Base-by-base conservation (phyloP, 805 yeast species). In the Nakazawaea laoshanensis region DNA sequence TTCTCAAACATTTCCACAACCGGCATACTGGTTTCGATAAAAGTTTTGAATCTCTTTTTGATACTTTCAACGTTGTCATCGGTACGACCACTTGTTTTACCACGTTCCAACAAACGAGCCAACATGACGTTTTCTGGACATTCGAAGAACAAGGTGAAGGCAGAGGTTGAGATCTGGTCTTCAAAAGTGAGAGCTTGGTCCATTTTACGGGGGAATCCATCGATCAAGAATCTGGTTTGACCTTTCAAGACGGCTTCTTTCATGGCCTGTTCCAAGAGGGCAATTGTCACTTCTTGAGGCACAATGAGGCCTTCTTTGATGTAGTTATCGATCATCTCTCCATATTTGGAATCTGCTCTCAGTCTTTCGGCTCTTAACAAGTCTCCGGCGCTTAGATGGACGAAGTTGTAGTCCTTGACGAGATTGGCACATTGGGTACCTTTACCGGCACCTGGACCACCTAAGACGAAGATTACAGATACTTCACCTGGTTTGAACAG, bases 371-470 rank as follows among this genome's bases (percentile, higher is more conserved):
- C 95, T 48, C 98, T 74, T 45, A 89, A 67, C 45, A 92, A 70
- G 54, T 89, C 98, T 30, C 98, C 98, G n/a, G 98, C 98, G 24
- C 94, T 77, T 27, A 89, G 62, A 53, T 89, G 98, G 20, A 81
- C 78, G 55, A 88, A 92, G 12, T 78, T 76, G 52, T 73, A 81
- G 46, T 87, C 84, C 14, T 69, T 59, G 27, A 89, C 96, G 36
- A 89, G 67, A 50, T 75, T 83, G 20, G 78, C 80, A 63, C 96
- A 85, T 59, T 89, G 98, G 1, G 98, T 89, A 37, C 98, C 97
- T 53, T 92, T 92, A 27, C 98, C 97, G 19, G 95, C 84, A 14
- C 97, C 97, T 4, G 97, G 97, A 3, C 97, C 97, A 27, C 98
- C 98, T 20, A 89, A 71, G 13, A 89, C 96, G 55, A 85, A 89